A percentile compares a stretch with the other conserved stretches of the same genome.
Evolutionary conservation across 1,139 yeast genomes (phyloP).

Genomic region (Taiozyma sp.): DNA sequence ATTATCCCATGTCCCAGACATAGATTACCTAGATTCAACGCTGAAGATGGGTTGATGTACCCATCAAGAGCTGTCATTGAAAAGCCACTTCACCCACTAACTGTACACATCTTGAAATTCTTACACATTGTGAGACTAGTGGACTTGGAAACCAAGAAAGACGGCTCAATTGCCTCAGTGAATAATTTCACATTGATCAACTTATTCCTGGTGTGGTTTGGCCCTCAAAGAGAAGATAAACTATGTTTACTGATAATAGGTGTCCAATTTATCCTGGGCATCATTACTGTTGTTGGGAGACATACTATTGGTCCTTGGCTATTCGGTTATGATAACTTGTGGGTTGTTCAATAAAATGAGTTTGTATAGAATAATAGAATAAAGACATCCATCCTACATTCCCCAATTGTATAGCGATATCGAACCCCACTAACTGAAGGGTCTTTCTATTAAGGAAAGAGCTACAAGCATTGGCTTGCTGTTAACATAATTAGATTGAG

Average conservation of each 20-base stretch:
- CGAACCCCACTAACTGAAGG: too few species aligned
- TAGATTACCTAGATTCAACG: conserved; percentile 75
- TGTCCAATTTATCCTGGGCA: conserved; percentile 63
- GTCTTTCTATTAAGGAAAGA: too few species aligned
- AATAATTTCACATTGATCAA: conserved; percentile 89
- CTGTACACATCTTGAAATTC: conserved; percentile 29
- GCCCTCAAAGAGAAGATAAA: conserved; percentile 83
- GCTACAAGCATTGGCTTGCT: too few species aligned
- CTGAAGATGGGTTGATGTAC: conserved; percentile 63
- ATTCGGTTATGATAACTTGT: conserved; percentile 84
- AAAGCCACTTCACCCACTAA: conserved; percentile 30
- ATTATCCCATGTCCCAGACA: conserved; percentile 95
- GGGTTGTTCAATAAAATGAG: conserved; percentile 18
- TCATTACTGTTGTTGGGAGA: conserved; percentile 63
- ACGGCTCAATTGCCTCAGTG: conserved; percentile 37
- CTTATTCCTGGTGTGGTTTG: conserved; percentile 75
- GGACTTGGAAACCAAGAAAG: conserved; percentile 31
- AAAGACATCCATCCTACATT: too few species aligned
- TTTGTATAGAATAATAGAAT: not conserved
- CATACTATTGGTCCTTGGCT: conserved; percentile 84
- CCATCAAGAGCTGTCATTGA: conserved; percentile 55
- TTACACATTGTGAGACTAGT: conserved; percentile 42
- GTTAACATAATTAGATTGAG: not conserved
- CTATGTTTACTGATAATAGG: conserved; percentile 57
- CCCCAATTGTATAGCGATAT: too few species aligned